phyloP scores from a whole-genome alignment of 2,329 filamentous ascomycete genomes.

The Didymella pinodella region DNA sequence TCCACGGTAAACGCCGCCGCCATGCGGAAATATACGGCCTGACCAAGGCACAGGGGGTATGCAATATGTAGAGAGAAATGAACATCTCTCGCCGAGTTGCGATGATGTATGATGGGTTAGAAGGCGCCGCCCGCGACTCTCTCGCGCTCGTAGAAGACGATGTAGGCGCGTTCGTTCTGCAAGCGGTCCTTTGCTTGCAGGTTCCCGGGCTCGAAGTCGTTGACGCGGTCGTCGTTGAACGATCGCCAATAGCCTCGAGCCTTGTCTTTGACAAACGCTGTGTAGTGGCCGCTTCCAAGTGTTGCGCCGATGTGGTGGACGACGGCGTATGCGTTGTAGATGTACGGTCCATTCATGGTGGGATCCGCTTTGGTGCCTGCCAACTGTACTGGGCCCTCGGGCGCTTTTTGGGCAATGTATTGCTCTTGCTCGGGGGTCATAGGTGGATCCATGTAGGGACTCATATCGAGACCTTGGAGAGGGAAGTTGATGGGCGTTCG shows the following conservation, averaged over 20 bases:
- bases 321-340: slow-evolving; percentile 87
- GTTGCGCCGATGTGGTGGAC: slow-evolving; percentile 76
- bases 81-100: not conserved
- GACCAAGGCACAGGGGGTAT: slow-evolving; percentile 3
- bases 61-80: slow-evolving; percentile 18
- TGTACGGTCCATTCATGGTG: slow-evolving; percentile 65
- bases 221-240: slow-evolving; percentile 64
- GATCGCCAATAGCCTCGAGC: slow-evolving; percentile 65
- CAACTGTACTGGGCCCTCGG: slow-evolving; percentile 39
- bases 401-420: slow-evolving; percentile 38
- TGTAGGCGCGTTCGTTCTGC: slow-evolving; percentile 70
- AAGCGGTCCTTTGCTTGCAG: slow-evolving; percentile 59
- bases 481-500: slow-evolving; percentile 78
- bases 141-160: slow-evolving; percentile 67
- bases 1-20: slow-evolving; percentile 18
- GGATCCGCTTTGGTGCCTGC: slow-evolving; percentile 50
- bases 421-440: slow-evolving; percentile 51
- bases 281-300: slow-evolving; percentile 80
- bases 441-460: slow-evolving; percentile 65
- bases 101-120: slow-evolving; percentile 11
- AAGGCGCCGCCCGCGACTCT: slow-evolving; percentile 44
- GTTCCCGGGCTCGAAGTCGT: slow-evolving; percentile 65
- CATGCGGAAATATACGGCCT: slow-evolving; percentile 14
- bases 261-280: slow-evolving; percentile 64
- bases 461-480: slow-evolving; percentile 72